Base-by-base conservation (phyloP, 2,329 filamentous ascomycete species). In the Thelonectria rubi region DNA sequence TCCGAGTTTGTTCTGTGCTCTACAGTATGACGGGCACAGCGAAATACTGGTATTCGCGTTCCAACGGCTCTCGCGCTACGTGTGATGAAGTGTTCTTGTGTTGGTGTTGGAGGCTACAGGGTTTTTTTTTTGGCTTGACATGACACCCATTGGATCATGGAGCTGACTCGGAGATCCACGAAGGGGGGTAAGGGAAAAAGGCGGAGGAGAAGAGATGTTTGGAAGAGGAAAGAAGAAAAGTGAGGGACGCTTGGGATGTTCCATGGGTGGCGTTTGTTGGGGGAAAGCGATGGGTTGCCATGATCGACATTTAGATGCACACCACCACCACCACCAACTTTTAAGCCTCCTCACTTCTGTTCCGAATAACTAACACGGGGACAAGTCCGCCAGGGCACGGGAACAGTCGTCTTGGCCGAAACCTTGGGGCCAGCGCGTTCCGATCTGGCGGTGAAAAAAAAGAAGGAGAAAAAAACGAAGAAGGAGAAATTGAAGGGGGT, bases 11-110 rank as follows among this genome's bases (percentile, higher is more conserved):
- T 8, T 30, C 26, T 24, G 21, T 24, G 21, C 4, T 7, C 7
- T 14, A 47, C 26, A 55, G 57, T 60, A 55, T 37, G 45, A 54
- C 49, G 51, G 57, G 30, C 26, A 61, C 37, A 47, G 52, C 15
- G 53, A 39, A 52, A 18, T 52, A 39, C 10, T 30, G 26, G 34
- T 15, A 37, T 14, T 14, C 7, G 34, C 15, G 15, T 3, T n/a
- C 39, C 14, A 42, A 42, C 14, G 39, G 51, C 37, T 37, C 30
- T 37, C 50, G 46, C 51, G 57, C 57, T 43, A 60, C 52, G 18
- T 34, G 40, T 34, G n/a, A 4, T 15, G 51, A 45, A 54, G 3
- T 20, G 47, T n/a, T 18, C 17, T 14, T 32, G 3, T 40, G n/a
- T n/a, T 14, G 30, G 15, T 21, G 10, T 11, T 21, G 21, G 34